Percentiles rank a stretch among this genome's conserved stretches.
Evolutionary conservation across 768 basidiomycete genomes (phyloP).

Genomic region (Psilocybe subaeruginosa): DNA sequence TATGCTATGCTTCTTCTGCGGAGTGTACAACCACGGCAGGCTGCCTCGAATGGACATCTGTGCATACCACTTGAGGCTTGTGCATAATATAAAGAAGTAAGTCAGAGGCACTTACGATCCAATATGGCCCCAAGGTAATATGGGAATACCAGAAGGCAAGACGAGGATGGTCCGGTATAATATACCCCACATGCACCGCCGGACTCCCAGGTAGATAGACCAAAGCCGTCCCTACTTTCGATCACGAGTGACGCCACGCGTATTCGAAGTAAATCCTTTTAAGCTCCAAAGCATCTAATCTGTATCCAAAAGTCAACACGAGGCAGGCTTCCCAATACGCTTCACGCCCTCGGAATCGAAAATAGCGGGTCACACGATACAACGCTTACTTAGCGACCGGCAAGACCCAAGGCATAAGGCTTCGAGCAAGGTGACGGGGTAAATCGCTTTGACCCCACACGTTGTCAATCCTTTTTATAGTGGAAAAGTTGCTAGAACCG

Average conservation of each 20-base stretch:
- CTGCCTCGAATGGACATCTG: background rate
- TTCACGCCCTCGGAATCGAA: background rate
- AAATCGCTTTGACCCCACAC: background rate
- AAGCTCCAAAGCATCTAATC: background rate
- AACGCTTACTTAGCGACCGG: background rate
- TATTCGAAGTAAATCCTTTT: background rate
- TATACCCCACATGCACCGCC: background rate
- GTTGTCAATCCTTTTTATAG: background rate
- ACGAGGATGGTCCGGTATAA: background rate
- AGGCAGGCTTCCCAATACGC: background rate
- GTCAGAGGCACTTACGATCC: background rate
- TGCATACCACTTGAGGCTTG: background rate
- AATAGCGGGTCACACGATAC: background rate
- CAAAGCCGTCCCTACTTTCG: background rate
- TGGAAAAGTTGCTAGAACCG: too few relatives aligned
- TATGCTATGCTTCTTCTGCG: background rate
- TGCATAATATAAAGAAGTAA: background rate
- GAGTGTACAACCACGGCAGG: background rate
- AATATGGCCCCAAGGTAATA: background rate
- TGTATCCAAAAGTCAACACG: background rate
- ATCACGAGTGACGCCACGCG: constrained; percentile 1
- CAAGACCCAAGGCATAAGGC: too few relatives aligned
- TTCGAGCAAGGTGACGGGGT: background rate
- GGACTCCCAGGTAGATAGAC: background rate
- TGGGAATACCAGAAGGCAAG: background rate